These are phyloP conservation scores for Coccomyxa sp. DNA, from an alignment of 139 green algal species.

Conservation along the genomic window DNA sequence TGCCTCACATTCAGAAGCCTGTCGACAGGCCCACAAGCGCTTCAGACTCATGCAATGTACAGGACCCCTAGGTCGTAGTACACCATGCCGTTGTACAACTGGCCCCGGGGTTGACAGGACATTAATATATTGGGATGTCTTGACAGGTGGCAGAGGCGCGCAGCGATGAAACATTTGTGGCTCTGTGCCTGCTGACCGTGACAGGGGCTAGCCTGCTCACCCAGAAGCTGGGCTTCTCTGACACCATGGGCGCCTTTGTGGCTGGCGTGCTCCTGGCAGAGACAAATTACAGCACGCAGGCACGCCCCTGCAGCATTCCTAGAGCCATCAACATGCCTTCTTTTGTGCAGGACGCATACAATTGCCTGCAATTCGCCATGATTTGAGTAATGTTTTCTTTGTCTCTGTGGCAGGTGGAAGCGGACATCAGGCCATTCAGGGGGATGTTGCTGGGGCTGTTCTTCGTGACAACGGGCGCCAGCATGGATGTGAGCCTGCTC, in stretches of 20 bases:
- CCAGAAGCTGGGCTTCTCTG: conserved; percentile 77
- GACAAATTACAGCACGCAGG: conserved; percentile 82
- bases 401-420: conserved; percentile 60
- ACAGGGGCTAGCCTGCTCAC: conserved; percentile 79
- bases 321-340: not conserved
- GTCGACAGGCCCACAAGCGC: no score
- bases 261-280: conserved; percentile 84
- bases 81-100: no score
- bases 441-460: conserved; percentile 91
- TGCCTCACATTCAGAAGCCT: no score
- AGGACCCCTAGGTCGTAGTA: no score
- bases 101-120: no score
- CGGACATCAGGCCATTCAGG: conserved; percentile 87
- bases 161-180: conserved; percentile 88
- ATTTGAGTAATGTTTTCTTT: no score
- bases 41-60: no score
- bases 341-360: not conserved
- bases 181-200: conserved; percentile 88
- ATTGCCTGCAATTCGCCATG: no score
- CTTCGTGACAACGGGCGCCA: conserved; percentile 79
- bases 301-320: conserved; percentile 4
- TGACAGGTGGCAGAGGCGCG: conserved; percentile 55
- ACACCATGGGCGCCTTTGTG: conserved; percentile 89
- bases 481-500: conserved; percentile 65
- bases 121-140: not conserved